Base-by-base conservation (phyloP, 768 basidiomycete genomes). In the Mycena sanguinolenta region DNA sequence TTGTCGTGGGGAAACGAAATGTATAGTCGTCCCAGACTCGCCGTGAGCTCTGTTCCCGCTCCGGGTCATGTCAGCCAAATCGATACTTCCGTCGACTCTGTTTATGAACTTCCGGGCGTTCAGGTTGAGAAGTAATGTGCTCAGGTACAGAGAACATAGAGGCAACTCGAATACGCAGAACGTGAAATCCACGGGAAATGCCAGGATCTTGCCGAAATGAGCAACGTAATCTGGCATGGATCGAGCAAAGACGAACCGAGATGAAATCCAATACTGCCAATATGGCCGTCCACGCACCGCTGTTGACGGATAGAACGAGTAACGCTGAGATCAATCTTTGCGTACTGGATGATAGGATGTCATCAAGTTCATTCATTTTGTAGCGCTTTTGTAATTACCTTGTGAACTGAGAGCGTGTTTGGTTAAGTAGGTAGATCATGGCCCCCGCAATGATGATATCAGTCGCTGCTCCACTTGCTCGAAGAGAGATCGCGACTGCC, bases 111-210 rank as follows among this genome's bases (percentile, higher is more conserved):
- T 70, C 9, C 80, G 74, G 8, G 79, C 75, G 50, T 81, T 81
- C 61, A 81, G 55, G 62, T 76, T 82, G 19, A 74, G 75, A 58
- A 81, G 77, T 23, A 82, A 70, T 21, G 78, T 79, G 54, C 77
- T 81, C 55, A 80, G 76, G 52, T 83, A 82, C 19, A 81, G 69
- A 34, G 78, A 74, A 54, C 79, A 78, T 27, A 81, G 71, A 7
- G 81, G 77, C 23, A 78, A 78, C 58, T 77, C 81, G 44, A 81
- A 62, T 27, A 73, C 63, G 21, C 38, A 50, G 72, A 67, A 73
- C 27, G 65, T 70, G 57, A 75, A 60, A 25, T 59, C 27, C 3
- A 39, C 17, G 3, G 72, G 71, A 44, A 61, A 70, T 23, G 66
- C 64, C 7, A 65, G 32, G 44, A 73, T 59, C 71, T 75, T 36